Conservation (phyloP, 257 asterid genomes). For the Cynanchum wilfordii region DNA sequence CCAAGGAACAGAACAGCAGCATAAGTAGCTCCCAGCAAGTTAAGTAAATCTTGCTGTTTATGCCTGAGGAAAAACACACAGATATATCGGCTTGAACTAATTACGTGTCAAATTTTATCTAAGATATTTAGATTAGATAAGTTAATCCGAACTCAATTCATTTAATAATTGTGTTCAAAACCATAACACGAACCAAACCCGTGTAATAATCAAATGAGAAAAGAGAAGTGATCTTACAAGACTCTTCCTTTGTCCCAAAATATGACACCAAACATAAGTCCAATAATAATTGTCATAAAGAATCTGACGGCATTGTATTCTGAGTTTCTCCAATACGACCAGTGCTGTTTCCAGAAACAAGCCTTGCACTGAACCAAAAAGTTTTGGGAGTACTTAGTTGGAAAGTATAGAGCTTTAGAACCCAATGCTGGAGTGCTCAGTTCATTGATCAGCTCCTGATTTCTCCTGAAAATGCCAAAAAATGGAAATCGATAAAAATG, state of each 20-base stretch:
- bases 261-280: constrained; percentile 58
- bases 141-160: too few species aligned
- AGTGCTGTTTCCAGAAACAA: constrained; percentile 60
- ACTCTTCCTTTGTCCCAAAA: constrained; percentile 54
- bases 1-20: constrained; percentile 82
- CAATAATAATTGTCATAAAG: constrained; percentile 42
- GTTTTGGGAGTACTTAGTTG: constrained; percentile 50
- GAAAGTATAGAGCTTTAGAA: constrained; percentile 42
- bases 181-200: too few species aligned
- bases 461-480: constrained; percentile 29
- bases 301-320: constrained; percentile 60
- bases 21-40: constrained; percentile 78
- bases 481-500: background rate
- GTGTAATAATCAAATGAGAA: too few species aligned
- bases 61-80: constrained; percentile 26
- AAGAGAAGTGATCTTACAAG: constrained; percentile 34
- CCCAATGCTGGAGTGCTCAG: constrained; percentile 43
- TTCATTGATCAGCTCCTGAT: constrained; percentile 41
- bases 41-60: constrained; percentile 64
- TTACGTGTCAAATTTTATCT: too few species aligned
- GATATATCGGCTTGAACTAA: too few species aligned
- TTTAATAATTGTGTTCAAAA: too few species aligned
- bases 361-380: constrained; percentile 61
- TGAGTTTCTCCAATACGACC: constrained; percentile 72
- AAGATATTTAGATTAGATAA: too few species aligned